Evolutionary conservation across 2,329 filamentous ascomycete genomes (phyloP), one percentile per base, ranked within the genome.

Genomic region (Colletotrichum sp.): DNA sequence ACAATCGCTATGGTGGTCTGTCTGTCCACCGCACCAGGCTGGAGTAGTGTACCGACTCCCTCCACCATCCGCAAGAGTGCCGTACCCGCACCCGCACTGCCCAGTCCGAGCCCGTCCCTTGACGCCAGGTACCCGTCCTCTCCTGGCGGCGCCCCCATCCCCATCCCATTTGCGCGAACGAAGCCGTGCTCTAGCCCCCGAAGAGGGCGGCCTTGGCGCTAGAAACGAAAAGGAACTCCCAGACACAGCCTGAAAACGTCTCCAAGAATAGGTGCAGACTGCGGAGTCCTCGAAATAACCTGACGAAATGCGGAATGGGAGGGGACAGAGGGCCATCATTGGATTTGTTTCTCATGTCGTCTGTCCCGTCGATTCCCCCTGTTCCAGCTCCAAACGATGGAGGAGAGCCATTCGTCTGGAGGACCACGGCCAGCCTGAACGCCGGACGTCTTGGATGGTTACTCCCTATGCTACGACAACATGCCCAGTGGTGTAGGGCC

Each of bases 81-180:
- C 62, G 59, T 63, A 59, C 59, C 30, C 19, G 25, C 55, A 32
- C 55, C 57, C 70, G 39, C 69, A 65, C 72, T 34, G 69, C 69
- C 55, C 63, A 72, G 73, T 68, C 72, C 69, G 62, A 68, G 63
- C 25, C 30, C 29, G 63, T 68, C 57, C 34, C 64, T 69, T 59
- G 52, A 62, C 72, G 62, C 72, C 63, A 71, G 69, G 72, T 75
- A 75, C 63, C 63, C 69, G 69, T 68, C 25, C 69, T 34, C 63
- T 44, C 39, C 57, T 36, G 67, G 69, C 73, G 63, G 69, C 73
- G 36, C 66, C 69, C 39, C 39, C 39, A 30, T 62, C 29, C 32
- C 32, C 62, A 66, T 34, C 66, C 57, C 16, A 49, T 66, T 66
- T 67, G 8, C 39, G 22, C 65, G 16, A 27, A 52, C 67, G 59